phyloP scores from a whole-genome alignment of 345 rosid genomes.

The Fremontodendron californicum region DNA sequence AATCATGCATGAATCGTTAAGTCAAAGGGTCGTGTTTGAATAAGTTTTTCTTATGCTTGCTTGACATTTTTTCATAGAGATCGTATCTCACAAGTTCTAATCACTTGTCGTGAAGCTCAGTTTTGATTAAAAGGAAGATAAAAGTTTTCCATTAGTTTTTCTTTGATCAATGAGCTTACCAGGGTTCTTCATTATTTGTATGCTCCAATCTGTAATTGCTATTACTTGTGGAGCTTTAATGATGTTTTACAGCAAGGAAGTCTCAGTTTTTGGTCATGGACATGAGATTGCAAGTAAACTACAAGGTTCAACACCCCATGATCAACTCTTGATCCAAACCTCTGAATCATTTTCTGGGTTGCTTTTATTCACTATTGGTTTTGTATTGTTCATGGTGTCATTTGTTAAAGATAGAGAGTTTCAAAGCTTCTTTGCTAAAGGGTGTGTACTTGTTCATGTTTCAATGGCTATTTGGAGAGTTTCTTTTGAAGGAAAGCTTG shows the following conservation, averaged over 20 bases:
- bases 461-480: conserved; percentile 77
- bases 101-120: not conserved
- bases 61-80: too few species aligned
- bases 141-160: not conserved
- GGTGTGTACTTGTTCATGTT: conserved; percentile 68
- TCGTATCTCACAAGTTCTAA: not conserved
- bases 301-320: conserved; percentile 85
- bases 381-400: conserved; percentile 74
- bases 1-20: not conserved
- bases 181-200: conserved; percentile 43
- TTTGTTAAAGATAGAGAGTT: conserved; percentile 76
- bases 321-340: conserved; percentile 78
- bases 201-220: conserved; percentile 74
- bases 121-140: not conserved
- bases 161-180: conserved; percentile 31
- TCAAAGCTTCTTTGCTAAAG: conserved; percentile 78
- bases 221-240: conserved; percentile 64
- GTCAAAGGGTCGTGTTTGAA: not conserved
- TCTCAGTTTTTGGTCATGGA: conserved; percentile 58
- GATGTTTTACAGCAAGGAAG: conserved; percentile 75
- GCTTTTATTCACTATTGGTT: conserved; percentile 75
- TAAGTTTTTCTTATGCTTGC: too few species aligned
- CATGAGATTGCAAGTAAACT: conserved; percentile 57
- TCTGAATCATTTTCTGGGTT: conserved; percentile 88
- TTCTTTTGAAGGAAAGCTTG: conserved; percentile 59